phyloP scores from a whole-genome alignment of 305 asterid genomes.

The Galium porrigens region DNA sequence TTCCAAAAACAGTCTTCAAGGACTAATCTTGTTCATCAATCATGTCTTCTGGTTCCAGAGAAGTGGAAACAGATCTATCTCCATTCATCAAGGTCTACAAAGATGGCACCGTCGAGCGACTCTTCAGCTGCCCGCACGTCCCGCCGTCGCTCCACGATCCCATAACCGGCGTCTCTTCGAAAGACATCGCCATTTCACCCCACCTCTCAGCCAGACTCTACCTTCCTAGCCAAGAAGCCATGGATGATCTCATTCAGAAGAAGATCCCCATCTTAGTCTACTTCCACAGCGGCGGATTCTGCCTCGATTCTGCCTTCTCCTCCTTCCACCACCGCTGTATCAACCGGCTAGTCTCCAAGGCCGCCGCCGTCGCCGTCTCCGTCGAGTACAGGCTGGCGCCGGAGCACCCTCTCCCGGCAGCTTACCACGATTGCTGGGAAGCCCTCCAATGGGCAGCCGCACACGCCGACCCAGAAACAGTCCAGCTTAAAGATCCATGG shows the following conservation, averaged over 20 bases:
- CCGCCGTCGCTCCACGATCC: conserved; percentile 25
- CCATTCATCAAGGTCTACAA: conserved; percentile 6
- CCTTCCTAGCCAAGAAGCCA: conserved; percentile 28
- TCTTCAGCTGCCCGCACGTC: conserved; percentile 1
- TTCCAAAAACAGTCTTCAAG: background rate
- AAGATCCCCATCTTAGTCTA: background rate
- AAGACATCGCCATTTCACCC: conserved; percentile 27
- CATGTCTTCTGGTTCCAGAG: background rate
- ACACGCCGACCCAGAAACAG: background rate
- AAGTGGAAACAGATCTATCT: background rate
- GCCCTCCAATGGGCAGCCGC: background rate
- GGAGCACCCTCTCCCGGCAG: background rate
- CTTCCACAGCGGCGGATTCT: background rate
- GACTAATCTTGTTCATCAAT: background rate
- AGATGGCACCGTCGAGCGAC: background rate
- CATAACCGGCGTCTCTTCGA: conserved; percentile 30
- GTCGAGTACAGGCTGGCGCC: background rate
- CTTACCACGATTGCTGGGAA: background rate
- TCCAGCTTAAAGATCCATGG: background rate
- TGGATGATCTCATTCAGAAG: conserved; percentile 19
- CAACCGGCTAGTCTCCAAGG: background rate
- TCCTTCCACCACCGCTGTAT: background rate
- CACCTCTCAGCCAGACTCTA: conserved; percentile 27
- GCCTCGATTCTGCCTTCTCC: background rate
- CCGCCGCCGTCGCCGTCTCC: background rate